A percentile compares a stretch with the other conserved stretches of the same genome.
phyloP scores from a whole-genome alignment of 129 eudicot genomes.

The Helianthus tuberosus region DNA sequence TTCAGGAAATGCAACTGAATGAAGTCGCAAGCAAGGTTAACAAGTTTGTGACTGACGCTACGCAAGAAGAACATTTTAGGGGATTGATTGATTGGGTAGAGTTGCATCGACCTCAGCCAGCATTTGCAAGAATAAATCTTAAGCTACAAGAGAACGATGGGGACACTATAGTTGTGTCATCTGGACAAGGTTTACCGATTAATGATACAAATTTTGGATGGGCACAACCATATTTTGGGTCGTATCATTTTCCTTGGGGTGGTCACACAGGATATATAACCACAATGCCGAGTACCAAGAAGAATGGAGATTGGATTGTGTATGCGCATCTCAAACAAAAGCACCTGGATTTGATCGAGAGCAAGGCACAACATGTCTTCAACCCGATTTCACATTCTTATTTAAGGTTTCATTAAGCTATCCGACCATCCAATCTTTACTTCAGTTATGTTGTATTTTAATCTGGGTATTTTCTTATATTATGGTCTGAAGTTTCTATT shows the following conservation, averaged over 20 bases:
- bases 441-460: too few species aligned
- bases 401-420: not conserved
- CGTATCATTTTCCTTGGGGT: conserved; percentile 74
- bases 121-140: conserved; percentile 39
- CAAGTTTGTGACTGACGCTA: conserved; percentile 30
- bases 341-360: conserved; percentile 59
- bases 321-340: conserved; percentile 50
- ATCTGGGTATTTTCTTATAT: too few species aligned
- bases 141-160: conserved; percentile 23
- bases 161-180: conserved; percentile 65
- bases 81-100: conserved; percentile 62
- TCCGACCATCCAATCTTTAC: too few species aligned
- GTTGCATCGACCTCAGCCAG: conserved; percentile 48
- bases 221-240: conserved; percentile 61
- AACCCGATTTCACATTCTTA: conserved; percentile 33
- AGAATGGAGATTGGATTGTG: conserved; percentile 75
- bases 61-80: conserved; percentile 40
- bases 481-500: not conserved
- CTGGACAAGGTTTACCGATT: conserved; percentile 69
- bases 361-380: conserved; percentile 43
- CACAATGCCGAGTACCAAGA: conserved; percentile 56
- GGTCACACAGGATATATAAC: conserved; percentile 67
- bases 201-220: conserved; percentile 53
- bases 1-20: conserved; percentile 28
- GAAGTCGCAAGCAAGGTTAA: conserved; percentile 39